phyloP scores from a whole-genome alignment of 371 early-diverging fungal species.

The Lichtheimia ramosa region DNA sequence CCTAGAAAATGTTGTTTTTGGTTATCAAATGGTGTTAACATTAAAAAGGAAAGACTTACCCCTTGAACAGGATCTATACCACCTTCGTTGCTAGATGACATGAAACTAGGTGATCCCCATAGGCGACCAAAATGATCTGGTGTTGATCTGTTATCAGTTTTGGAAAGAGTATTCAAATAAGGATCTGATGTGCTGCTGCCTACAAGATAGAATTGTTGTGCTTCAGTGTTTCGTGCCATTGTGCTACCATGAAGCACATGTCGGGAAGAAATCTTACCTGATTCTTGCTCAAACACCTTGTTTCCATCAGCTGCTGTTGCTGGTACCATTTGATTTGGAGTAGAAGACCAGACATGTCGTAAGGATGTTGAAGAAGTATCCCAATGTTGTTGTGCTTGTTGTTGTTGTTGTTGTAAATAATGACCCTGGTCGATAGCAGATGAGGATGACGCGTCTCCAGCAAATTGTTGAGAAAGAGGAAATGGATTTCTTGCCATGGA shows the following conservation, averaged over 20 bases:
- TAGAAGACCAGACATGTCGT: constrained; percentile 10
- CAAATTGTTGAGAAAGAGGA: not conserved
- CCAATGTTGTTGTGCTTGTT: not conserved
- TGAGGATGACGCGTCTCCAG: constrained; percentile 11
- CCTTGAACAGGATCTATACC: constrained; percentile 3
- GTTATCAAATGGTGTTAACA: too few relatives aligned
- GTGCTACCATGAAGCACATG: too few relatives aligned
- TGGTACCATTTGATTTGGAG: constrained; percentile 2
- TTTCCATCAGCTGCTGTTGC: not conserved
- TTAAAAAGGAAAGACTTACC: constrained; percentile 3
- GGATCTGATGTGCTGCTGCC: too few relatives aligned
- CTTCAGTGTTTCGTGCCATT: too few relatives aligned
- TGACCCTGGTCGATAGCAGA: not conserved
- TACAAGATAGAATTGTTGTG: too few relatives aligned
- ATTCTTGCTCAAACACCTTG: not conserved
- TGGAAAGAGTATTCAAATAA: too few relatives aligned
- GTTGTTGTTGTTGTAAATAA: not conserved
- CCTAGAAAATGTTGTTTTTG: too few relatives aligned
- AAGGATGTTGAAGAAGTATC: not conserved
- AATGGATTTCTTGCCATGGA: not conserved
- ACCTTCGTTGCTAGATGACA: not conserved
- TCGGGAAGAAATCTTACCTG: too few relatives aligned
- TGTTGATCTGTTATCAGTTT: too few relatives aligned
- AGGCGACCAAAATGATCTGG: not conserved
- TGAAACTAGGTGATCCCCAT: not conserved